Evolutionary conservation across 2,329 filamentous ascomycete genomes (phyloP).

Genomic region (Aspergillus thermomutatus): DNA sequence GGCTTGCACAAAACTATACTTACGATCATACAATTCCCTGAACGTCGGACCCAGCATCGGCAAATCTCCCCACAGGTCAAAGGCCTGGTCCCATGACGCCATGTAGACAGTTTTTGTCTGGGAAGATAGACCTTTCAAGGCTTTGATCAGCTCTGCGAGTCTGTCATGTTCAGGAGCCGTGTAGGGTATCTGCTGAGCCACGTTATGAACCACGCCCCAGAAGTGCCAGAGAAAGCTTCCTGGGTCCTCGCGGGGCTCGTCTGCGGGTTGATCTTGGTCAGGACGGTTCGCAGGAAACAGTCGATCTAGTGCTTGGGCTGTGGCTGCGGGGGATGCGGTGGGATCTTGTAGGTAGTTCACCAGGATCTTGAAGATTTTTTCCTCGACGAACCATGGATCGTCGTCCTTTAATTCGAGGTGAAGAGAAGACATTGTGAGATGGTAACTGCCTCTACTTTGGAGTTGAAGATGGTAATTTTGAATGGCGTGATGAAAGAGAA

Average conservation of each 20-base stretch:
- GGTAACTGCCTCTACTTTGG: not conserved
- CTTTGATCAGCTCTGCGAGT: not conserved
- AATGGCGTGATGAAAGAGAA: not conserved
- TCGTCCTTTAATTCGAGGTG: not conserved
- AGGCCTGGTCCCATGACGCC: not conserved
- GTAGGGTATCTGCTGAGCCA: not conserved
- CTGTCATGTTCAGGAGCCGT: not conserved
- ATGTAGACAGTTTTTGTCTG: not conserved
- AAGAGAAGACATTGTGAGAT: constrained; percentile 1
- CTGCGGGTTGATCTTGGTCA: not conserved
- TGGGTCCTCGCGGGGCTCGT: not conserved
- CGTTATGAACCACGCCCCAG: not conserved
- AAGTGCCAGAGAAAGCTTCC: constrained; percentile 1
- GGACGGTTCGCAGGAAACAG: not conserved
- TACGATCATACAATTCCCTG: not conserved
- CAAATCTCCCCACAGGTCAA: not conserved
- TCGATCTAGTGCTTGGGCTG: not conserved
- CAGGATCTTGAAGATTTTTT: not conserved
- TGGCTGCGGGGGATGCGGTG: not conserved
- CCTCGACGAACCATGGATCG: constrained; percentile 1
- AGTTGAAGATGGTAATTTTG: not conserved
- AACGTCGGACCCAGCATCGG: not conserved
- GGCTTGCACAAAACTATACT: not conserved
- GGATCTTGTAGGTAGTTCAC: not conserved
- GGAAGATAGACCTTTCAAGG: not conserved